A percentile compares a stretch with the other conserved stretches of the same genome.
These are phyloP conservation scores for Singerocomus inundabilis DNA, from an alignment of 1,284 basidiomycete species.

Conservation along the genomic window DNA sequence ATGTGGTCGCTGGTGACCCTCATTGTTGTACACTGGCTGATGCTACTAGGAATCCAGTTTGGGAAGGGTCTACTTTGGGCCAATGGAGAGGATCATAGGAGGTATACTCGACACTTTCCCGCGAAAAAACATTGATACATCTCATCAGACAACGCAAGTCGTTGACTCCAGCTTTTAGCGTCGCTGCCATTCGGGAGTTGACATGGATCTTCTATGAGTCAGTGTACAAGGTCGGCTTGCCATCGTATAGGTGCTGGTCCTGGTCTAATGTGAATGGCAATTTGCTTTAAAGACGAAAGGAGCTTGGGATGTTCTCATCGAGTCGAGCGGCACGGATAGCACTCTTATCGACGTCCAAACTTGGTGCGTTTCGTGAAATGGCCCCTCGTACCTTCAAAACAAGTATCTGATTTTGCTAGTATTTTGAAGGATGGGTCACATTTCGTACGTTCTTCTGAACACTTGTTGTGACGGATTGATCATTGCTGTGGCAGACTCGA, in stretches of 20 bases:
- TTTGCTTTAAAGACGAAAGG: conserved; percentile 38
- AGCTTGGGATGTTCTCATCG: conserved; percentile 49
- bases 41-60: not conserved
- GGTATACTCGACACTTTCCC: not conserved
- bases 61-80: conserved; percentile 16
- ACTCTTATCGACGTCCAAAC: conserved; percentile 50
- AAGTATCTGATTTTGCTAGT: not conserved
- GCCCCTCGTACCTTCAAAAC: too few relatives aligned
- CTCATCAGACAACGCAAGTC: conserved; percentile 37
- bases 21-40: not conserved
- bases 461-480: not conserved
- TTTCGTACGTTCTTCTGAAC: conserved; percentile 38
- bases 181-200: not conserved
- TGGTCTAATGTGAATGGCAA: too few relatives aligned
- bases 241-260: too few relatives aligned
- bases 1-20: conserved; percentile 19
- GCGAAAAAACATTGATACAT: not conserved
- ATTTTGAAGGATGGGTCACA: conserved; percentile 43
- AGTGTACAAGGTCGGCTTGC: conserved; percentile 47
- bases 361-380: conserved; percentile 5
- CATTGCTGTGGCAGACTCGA: conserved; percentile 31
- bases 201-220: conserved; percentile 21
- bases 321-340: conserved; percentile 30
- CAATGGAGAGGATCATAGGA: conserved; percentile 16
- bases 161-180: conserved; percentile 1